A percentile compares a stretch with the other conserved stretches of the same genome.
Conservation (phyloP, 495 filamentous ascomycete species). For the Daldinia caldariorum region DNA sequence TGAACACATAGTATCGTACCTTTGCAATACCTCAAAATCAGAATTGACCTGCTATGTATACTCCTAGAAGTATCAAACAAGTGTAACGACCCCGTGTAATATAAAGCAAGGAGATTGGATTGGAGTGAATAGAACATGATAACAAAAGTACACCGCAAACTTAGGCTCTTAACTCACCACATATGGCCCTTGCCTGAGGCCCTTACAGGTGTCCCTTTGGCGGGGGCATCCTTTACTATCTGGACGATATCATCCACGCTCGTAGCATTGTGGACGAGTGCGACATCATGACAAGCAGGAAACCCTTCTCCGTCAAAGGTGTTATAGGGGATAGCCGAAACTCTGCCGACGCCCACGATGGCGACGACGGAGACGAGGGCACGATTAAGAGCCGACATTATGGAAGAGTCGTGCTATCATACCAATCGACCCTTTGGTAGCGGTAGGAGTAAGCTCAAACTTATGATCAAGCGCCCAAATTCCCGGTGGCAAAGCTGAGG, state of each 20-base stretch:
- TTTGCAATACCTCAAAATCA: slow-evolving; percentile 17
- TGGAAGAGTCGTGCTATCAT: slow-evolving; percentile 13
- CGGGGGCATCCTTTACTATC: slow-evolving; percentile 52
- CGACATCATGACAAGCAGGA: slow-evolving; percentile 57
- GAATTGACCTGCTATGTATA: neutral
- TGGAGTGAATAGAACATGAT: slow-evolving; percentile 1
- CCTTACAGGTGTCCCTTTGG: slow-evolving; percentile 50
- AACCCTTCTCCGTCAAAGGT: slow-evolving; percentile 62
- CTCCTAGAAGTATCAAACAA: neutral
- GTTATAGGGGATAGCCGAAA: slow-evolving; percentile 52
- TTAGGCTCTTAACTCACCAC: slow-evolving; percentile 47
- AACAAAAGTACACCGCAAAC: neutral
- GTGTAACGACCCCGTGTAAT: neutral
- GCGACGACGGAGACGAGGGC: slow-evolving; percentile 27
- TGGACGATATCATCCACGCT: slow-evolving; percentile 55
- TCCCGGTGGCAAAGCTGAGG: slow-evolving; percentile 11
- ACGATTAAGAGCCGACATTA: slow-evolving; percentile 37
- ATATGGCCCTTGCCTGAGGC: slow-evolving; percentile 61
- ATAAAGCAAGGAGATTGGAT: slow-evolving; percentile 1
- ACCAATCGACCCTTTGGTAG: slow-evolving; percentile 13
- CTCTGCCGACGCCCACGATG: slow-evolving; percentile 7
- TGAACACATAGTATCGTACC: slow-evolving; percentile 62
- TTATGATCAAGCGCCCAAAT: slow-evolving; percentile 12
- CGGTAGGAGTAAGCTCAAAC: slow-evolving; percentile 24
- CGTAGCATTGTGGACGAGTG: slow-evolving; percentile 54